Percentiles rank a stretch among this genome's conserved stretches.
phyloP scores from a whole-genome alignment of 2,329 filamentous ascomycete species.

The Colletotrichum sp. region DNA sequence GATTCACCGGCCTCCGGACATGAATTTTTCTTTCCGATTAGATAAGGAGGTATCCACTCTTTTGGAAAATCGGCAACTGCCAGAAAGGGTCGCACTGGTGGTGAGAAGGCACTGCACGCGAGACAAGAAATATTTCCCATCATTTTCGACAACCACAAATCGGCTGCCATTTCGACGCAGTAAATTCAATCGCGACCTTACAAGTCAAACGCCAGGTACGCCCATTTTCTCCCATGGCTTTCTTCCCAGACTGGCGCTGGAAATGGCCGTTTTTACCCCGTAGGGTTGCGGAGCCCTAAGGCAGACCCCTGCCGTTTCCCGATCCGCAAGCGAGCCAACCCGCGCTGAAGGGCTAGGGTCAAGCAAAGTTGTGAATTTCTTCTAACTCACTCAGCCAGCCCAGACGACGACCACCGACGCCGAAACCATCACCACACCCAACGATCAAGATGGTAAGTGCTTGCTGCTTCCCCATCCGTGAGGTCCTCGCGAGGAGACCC shows the following conservation, averaged over 20 bases:
- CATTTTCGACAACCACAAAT: not conserved
- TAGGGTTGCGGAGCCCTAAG: conserved; percentile 50
- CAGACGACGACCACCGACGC: conserved; percentile 44
- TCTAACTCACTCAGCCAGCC: conserved; percentile 32
- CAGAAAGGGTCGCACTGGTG: not conserved
- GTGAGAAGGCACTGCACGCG: not conserved
- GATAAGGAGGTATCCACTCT: not conserved
- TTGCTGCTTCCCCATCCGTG: conserved; percentile 25
- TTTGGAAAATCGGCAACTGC: not conserved
- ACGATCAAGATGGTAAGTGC: conserved; percentile 63
- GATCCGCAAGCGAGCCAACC: conserved; percentile 52
- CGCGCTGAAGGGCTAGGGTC: conserved; percentile 32
- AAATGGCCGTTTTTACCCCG: not conserved
- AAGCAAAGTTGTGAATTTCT: conserved; percentile 55
- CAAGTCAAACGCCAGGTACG: not conserved
- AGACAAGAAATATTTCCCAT: not conserved
- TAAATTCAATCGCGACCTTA: not conserved
- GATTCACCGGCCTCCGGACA: not conserved
- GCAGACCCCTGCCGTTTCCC: conserved; percentile 27
- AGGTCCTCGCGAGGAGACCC: not conserved
- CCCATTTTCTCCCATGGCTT: not conserved
- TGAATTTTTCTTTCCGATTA: conserved; percentile 2
- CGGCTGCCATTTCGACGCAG: not conserved
- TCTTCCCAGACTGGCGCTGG: not conserved
- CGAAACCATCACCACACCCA: conserved; percentile 59